phyloP scores from a whole-genome alignment of 257 asterid genomes.

The Gentiana straminea region DNA sequence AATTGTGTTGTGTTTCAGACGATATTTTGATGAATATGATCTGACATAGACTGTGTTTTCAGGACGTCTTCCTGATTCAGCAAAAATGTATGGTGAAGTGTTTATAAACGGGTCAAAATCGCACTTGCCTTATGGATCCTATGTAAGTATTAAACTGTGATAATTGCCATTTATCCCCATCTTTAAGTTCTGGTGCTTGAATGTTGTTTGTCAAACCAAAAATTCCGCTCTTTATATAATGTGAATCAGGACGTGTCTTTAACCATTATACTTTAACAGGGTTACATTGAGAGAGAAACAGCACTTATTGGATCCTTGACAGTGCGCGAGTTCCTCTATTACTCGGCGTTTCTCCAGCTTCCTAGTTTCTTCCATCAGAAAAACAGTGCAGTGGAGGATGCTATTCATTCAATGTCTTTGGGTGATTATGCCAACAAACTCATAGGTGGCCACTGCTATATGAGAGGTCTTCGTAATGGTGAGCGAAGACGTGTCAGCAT shows the following conservation, averaged over 20 bases:
- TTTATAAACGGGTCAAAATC: conserved; percentile 71
- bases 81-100: conserved; percentile 83
- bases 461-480: conserved; percentile 90
- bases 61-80: conserved; percentile 86
- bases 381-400: conserved; percentile 82
- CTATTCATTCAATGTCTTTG: conserved; percentile 83
- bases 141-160: conserved; percentile 42
- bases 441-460: conserved; percentile 86
- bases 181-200: neutral
- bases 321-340: conserved; percentile 97
- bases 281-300: conserved; percentile 87
- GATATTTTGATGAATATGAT: neutral
- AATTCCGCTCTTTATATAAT: too few relatives aligned
- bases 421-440: conserved; percentile 90
- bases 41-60: conserved; percentile 14
- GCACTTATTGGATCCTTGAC: conserved; percentile 88
- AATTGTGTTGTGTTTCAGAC: neutral
- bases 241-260: conserved; percentile 11
- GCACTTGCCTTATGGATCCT: conserved; percentile 69
- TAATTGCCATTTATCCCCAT: conserved; percentile 8
- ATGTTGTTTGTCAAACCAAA: neutral
- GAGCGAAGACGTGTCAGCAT: conserved; percentile 91
- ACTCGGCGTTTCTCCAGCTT: conserved; percentile 95
- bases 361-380: conserved; percentile 71
- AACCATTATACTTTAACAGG: conserved; percentile 35